Base-by-base conservation (phyloP, 23 red algal species). In the Gracilaria caudata region DNA sequence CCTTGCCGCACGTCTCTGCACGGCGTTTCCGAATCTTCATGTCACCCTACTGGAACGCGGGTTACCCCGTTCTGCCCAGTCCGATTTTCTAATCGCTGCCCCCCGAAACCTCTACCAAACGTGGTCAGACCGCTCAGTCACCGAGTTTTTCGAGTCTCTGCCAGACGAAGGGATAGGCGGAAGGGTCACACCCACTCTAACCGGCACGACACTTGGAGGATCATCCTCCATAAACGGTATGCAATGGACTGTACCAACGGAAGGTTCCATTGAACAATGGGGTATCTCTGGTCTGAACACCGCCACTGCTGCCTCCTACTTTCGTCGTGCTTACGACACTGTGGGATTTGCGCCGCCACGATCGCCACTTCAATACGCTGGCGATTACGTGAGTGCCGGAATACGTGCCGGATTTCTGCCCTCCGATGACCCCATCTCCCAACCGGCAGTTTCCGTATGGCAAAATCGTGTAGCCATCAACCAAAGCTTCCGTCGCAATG, bases 221-320 rank as follows among this genome's bases (percentile, higher is more conserved):
- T 60, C 82, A n/a, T 82, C 75, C 21, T 41, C 83, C 24, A 87
- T 94, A 21, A 94, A 94, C 43, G 82, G 72, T 30, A 79, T 73
- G 68, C 90, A 93, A 43, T 86, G 66, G 70, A 86, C 81, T 2
- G 49, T 81, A n/a, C 90, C 90, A 0, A 59, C 43, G 32, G 26
- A 4, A 19, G 73, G 81, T 13, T 68, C 90, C 1, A 34, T 86
- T 4, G 56, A 65, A 7, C 3, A 26, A 13, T 93, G 90, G 90
- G 39, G 46, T 12, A 82, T 92, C 21, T 46, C n/a, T 9, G 79
- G 79, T 34, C 76, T 92, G 26, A 25, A 34, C 57, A 60, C 78
- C 10, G 75, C 39, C 9, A 59, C 76, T 0, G 87, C 87, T 2
- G 29, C 39, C 2, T 13, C 25, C 4, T 81, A 70, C 60, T 92